Evolutionary conservation across 257 asterid genomes (phyloP), one percentile per base, ranked within the genome.

Genomic region (Knoxia roxburghii): DNA sequence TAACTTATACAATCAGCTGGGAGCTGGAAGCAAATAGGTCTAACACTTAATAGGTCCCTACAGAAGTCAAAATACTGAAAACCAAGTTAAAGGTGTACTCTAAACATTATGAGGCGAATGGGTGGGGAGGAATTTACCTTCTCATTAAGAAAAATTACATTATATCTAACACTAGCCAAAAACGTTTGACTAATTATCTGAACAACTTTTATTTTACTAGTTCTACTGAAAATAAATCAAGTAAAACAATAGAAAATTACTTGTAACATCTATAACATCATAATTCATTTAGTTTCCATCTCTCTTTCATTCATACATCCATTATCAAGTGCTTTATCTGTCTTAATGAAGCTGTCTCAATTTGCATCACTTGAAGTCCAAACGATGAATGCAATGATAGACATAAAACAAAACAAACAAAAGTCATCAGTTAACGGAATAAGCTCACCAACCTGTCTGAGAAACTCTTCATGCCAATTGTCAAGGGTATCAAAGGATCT

Each of bases 391-490:
- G 40, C 40, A 54, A 2, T 8, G 48, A 20, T 6, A 13, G 13
- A 2, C 4, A 45, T n/a, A 60, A 52, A 43, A 51, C 33, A 64
- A 30, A 64, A 68, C 6, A 73, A 69, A 61, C 41, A 26, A 55
- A 56, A 46, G 24, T n/a, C 49, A 27, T 20, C n/a, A 17, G 10
- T 15, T 7, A 45, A 9, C 24, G 60, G n/a, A 54, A 75, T 54
- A 52, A 41, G 60, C 24, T 45, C 43, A 72, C 79, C 30, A 68
- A 92, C 98, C 97, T 93, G 99, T 75, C 87, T 90, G 71, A 93
- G 95, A 81, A 93, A 93, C 72, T 93, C 99, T 78, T 90, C 97
- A 60, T 90, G 96, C 99, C 99, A 93, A 76, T 88, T 90, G 78
- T 90, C 94, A 69, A 93, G 97, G 72, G 84, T 81, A 68, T 93